A percentile compares a stretch with the other conserved stretches of the same genome.
These are phyloP conservation scores for Aspergillus calidoustus DNA, from an alignment of 2,329 filamentous ascomycete genomes.

Conservation along the genomic window DNA sequence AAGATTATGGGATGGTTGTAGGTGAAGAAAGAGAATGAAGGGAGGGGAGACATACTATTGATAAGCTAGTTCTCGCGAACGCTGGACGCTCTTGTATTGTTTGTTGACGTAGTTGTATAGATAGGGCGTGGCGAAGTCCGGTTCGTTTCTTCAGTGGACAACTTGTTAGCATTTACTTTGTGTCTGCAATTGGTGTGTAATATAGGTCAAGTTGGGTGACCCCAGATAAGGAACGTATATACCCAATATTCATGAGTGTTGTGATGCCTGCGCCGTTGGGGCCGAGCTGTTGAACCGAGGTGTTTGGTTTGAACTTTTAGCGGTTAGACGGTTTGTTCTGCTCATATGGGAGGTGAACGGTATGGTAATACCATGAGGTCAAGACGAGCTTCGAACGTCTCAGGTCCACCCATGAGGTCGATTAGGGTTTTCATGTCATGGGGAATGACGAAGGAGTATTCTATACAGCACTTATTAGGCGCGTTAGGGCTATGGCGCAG, in stretches of 20 bases:
- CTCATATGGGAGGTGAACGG: neutral
- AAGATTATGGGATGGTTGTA: neutral
- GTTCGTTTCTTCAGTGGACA: conserved; percentile 62
- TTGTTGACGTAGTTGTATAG: conserved; percentile 71
- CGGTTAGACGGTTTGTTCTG: neutral
- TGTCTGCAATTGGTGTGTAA: neutral
- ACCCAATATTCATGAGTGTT: conserved; percentile 62
- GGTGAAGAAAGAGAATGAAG: neutral
- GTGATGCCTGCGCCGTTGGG: conserved; percentile 39
- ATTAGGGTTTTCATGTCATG: conserved; percentile 66
- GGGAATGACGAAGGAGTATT: conserved; percentile 69
- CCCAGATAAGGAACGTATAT: neutral
- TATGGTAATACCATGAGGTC: conserved; percentile 54
- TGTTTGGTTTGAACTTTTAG: conserved; percentile 49
- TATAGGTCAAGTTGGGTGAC: no score
- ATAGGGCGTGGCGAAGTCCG: conserved; percentile 69
- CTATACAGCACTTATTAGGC: conserved; percentile 19
- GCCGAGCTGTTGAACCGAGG: conserved; percentile 35
- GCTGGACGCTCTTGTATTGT: conserved; percentile 66
- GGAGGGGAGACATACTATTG: conserved; percentile 44
- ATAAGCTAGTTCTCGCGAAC: conserved; percentile 62
- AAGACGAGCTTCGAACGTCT: conserved; percentile 61
- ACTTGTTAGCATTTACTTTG: neutral
- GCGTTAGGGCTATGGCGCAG: no score
- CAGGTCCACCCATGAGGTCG: conserved; percentile 56